phyloP scores from a whole-genome alignment of 139 green algal genomes.

The Mychonastes homosphaera region DNA sequence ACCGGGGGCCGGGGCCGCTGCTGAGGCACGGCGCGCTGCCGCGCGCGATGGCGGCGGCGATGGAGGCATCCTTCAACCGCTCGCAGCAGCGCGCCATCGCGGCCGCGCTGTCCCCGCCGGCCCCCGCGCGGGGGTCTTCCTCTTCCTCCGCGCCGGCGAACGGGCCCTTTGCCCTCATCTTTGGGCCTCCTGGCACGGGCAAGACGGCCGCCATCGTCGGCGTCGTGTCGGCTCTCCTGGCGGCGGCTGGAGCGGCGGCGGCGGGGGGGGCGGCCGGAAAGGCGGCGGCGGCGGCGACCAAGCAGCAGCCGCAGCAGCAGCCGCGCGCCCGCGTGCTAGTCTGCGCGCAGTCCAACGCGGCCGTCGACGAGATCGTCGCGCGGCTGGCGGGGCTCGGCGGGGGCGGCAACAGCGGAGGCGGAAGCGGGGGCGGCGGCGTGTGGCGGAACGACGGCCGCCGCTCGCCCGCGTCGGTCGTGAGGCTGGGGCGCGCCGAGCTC shows the following conservation, averaged over 20 bases:
- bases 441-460: constrained; percentile 16
- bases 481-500: constrained; percentile 24
- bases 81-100: constrained; percentile 52
- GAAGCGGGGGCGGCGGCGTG: too few species aligned
- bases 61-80: constrained; percentile 39
- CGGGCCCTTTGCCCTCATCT: constrained; percentile 19
- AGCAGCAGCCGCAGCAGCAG: neutral
- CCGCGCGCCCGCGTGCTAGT: constrained; percentile 41
- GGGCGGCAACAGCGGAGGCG: constrained; percentile 15
- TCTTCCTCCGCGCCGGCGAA: neutral
- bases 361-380: constrained; percentile 57
- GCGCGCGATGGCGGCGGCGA: constrained; percentile 1
- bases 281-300: neutral
- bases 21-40: constrained; percentile 15
- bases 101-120: constrained; percentile 14
- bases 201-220: constrained; percentile 51
- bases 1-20: neutral
- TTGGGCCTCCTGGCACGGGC: constrained; percentile 53
- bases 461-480: constrained; percentile 18
- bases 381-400: constrained; percentile 37
- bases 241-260: neutral
- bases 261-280: neutral
- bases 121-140: too few species aligned
- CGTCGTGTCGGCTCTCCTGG: constrained; percentile 48
- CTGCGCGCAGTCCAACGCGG: constrained; percentile 64